These are phyloP conservation scores for Solanum chacoense DNA, from an alignment of 305 asterid species.

Conservation along the genomic window DNA sequence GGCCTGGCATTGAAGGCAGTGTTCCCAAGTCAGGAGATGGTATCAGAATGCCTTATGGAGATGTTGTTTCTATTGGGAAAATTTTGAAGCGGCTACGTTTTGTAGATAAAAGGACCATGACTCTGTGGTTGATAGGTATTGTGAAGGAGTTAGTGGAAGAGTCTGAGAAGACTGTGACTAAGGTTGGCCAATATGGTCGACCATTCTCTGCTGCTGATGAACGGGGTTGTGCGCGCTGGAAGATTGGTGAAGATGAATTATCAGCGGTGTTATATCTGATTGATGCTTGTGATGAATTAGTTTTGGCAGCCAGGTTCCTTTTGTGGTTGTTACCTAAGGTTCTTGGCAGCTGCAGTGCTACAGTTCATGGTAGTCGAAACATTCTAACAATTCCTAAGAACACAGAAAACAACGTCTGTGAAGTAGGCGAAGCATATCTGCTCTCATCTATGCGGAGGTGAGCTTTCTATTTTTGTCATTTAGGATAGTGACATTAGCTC, in stretches of 20 bases:
- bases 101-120: conserved; percentile 58
- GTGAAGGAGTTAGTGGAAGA: conserved; percentile 76
- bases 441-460: conserved; percentile 82
- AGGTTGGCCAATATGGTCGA: conserved; percentile 63
- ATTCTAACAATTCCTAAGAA: conserved; percentile 48
- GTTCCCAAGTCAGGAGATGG: conserved; percentile 44
- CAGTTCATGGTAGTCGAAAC: conserved; percentile 55
- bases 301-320: conserved; percentile 71
- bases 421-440: conserved; percentile 80
- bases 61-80: conserved; percentile 60
- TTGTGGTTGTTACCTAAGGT: conserved; percentile 86
- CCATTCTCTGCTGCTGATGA: conserved; percentile 52
- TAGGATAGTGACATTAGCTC: neutral
- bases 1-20: conserved; percentile 48
- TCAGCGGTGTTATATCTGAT: conserved; percentile 64
- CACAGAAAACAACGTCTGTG: conserved; percentile 54
- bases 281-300: conserved; percentile 77
- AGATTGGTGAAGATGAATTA: conserved; percentile 85
- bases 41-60: conserved; percentile 36
- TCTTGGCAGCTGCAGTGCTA: conserved; percentile 46
- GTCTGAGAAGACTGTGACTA: conserved; percentile 53
- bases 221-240: conserved; percentile 54
- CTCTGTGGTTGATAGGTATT: conserved; percentile 61
- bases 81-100: conserved; percentile 62
- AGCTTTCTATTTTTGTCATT: conserved; percentile 9